These are phyloP conservation scores for Macrolepiota albuminosa DNA, from an alignment of 768 basidiomycete genomes.

Conservation along the genomic window DNA sequence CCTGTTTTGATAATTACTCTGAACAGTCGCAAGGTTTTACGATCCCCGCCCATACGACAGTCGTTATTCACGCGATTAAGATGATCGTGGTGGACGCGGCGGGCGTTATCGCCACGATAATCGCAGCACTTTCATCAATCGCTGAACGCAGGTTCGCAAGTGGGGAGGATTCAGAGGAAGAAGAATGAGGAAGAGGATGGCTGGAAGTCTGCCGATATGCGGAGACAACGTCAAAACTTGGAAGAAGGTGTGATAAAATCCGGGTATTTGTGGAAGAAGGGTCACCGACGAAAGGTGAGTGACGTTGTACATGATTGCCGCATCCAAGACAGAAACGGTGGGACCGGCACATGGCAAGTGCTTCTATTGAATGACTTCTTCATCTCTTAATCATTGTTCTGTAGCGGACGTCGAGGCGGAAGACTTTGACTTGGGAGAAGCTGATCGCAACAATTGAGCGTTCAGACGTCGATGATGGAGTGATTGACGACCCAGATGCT, in stretches of 20 bases:
- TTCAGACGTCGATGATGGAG: constrained; percentile 64
- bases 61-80: constrained; percentile 58
- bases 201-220: too few relatives aligned
- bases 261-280: too few relatives aligned
- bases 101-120: constrained; percentile 41
- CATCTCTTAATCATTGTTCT: constrained; percentile 5
- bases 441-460: constrained; percentile 45
- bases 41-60: constrained; percentile 91
- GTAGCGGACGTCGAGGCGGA: constrained; percentile 76
- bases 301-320: too few relatives aligned
- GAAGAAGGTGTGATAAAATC: too few relatives aligned
- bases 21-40: constrained; percentile 75
- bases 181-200: too few relatives aligned
- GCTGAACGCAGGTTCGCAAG: too few relatives aligned
- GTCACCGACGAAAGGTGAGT: too few relatives aligned
- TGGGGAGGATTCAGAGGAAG: too few relatives aligned
- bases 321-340: constrained; percentile 23
- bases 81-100: constrained; percentile 48
- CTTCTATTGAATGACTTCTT: background rate
- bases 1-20: constrained; percentile 10
- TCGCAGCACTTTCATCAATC: too few relatives aligned
- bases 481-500: constrained; percentile 67
- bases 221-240: too few relatives aligned
- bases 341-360: constrained; percentile 45
- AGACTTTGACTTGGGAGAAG: constrained; percentile 66